Conservation (phyloP, 306 rosid genomes). For the Aeschynomene evenia region DNA sequence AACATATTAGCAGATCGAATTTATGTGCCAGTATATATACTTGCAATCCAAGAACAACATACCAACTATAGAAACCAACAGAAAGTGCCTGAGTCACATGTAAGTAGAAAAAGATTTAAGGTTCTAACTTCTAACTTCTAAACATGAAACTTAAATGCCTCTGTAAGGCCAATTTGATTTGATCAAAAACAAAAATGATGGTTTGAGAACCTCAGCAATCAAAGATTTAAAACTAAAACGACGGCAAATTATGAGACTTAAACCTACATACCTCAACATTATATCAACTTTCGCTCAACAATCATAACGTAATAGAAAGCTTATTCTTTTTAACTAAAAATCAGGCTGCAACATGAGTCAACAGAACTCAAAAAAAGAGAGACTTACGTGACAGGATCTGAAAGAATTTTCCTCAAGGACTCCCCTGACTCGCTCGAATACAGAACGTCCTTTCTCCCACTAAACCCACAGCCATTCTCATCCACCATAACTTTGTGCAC, state of each 20-base stretch:
- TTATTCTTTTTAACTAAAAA: neutral
- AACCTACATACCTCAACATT: neutral
- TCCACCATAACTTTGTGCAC: slow-evolving; percentile 62
- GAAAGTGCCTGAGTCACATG: neutral
- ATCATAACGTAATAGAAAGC: neutral
- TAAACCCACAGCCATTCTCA: slow-evolving; percentile 81
- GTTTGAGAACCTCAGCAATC: neutral
- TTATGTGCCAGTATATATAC: neutral
- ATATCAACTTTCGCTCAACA: slow-evolving; percentile 9
- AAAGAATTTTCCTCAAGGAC: slow-evolving; percentile 75
- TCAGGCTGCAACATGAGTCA: neutral
- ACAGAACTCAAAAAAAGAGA: neutral
- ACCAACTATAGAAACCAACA: neutral
- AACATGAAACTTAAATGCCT: neutral
- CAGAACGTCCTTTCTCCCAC: slow-evolving; percentile 72
- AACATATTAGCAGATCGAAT: slow-evolving; percentile 16
- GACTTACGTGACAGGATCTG: slow-evolving; percentile 93
- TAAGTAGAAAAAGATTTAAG: neutral
- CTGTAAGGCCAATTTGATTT: neutral
- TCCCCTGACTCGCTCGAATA: slow-evolving; percentile 72
- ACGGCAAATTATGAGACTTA: neutral
- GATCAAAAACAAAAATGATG: neutral
- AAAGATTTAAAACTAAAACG: neutral
- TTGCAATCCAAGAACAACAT: neutral
- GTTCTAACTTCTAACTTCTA: neutral